phyloP scores from a whole-genome alignment of 140 eudicot genomes.

The Erigeron philadelphicus region DNA sequence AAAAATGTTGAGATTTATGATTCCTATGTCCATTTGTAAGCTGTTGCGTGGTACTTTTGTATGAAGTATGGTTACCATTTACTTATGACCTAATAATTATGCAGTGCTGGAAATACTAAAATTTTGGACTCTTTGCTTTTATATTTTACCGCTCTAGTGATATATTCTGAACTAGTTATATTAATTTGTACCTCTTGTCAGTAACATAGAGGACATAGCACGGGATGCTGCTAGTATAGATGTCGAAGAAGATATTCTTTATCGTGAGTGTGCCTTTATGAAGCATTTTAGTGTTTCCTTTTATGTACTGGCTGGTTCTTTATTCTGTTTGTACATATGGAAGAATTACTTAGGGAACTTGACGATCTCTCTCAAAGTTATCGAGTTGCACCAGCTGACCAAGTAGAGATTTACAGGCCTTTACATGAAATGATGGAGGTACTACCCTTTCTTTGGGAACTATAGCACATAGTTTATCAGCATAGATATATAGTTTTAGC shows the following conservation, averaged over 20 bases:
- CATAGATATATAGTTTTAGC: constrained; percentile 7
- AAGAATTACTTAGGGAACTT: constrained; percentile 69
- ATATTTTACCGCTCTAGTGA: constrained; percentile 8
- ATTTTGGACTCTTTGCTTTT: constrained; percentile 13
- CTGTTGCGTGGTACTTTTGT: background rate
- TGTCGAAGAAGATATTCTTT: constrained; percentile 62
- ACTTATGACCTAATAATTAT: background rate
- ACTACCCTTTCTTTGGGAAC: constrained; percentile 11
- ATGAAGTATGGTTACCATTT: background rate
- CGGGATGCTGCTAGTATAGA: constrained; percentile 84
- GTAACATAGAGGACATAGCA: constrained; percentile 89
- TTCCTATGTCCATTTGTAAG: constrained; percentile 1
- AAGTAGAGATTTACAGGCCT: constrained; percentile 56
- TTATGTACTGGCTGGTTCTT: background rate
- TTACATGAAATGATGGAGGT: constrained; percentile 78
- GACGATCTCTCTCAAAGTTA: constrained; percentile 42
- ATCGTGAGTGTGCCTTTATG: constrained; percentile 45
- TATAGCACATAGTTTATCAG: constrained; percentile 17
- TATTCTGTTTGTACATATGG: constrained; percentile 27
- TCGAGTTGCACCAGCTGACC: constrained; percentile 24
- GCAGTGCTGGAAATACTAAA: constrained; percentile 4
- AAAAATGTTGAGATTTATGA: constrained; percentile 5
- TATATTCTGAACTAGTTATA: background rate
- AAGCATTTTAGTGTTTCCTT: too few relatives aligned
- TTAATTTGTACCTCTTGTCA: constrained; percentile 32